Conservation (phyloP, 768 basidiomycete genomes). For the Paxillus involutus region DNA sequence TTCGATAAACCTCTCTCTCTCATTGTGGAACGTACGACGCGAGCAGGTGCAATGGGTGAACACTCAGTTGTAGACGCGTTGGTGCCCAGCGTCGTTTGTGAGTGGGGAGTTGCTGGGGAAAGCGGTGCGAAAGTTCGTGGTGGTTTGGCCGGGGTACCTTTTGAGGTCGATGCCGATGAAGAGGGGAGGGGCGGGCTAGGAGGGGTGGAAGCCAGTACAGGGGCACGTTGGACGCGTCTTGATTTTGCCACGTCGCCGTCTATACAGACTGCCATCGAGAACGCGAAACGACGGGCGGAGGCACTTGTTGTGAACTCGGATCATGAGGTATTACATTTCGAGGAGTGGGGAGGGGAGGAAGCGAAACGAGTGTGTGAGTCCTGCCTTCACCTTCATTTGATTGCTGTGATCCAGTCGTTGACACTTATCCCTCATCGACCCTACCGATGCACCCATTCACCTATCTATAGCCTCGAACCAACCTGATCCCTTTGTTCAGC, state of each 20-base stretch:
- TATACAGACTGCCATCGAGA: conserved; percentile 53
- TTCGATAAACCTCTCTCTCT: conserved; percentile 86
- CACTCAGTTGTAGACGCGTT: conserved; percentile 90
- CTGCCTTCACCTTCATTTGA: background rate
- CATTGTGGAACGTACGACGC: conserved; percentile 80
- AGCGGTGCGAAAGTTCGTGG: conserved; percentile 34
- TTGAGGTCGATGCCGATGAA: conserved; percentile 4
- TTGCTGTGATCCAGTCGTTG: too few species aligned
- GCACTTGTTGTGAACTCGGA: conserved; percentile 77
- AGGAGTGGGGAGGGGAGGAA: conserved; percentile 83
- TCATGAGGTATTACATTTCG: conserved; percentile 78
- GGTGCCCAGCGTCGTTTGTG: conserved; percentile 82
- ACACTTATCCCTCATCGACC: too few species aligned
- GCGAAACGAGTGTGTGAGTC: conserved; percentile 71
- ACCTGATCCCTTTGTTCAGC: conserved; percentile 88
- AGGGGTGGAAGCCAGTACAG: conserved; percentile 8
- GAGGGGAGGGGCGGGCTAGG: background rate
- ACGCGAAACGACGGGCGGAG: conserved; percentile 57
- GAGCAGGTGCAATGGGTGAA: conserved; percentile 87
- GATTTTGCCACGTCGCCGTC: conserved; percentile 73
- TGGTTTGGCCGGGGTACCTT: conserved; percentile 47
- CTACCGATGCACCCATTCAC: background rate
- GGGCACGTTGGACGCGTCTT: conserved; percentile 55
- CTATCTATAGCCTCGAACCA: conserved; percentile 44
- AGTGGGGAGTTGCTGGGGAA: conserved; percentile 62